Conservation (phyloP, 2,329 filamentous ascomycete genomes). For the Claviceps pazoutovae region DNA sequence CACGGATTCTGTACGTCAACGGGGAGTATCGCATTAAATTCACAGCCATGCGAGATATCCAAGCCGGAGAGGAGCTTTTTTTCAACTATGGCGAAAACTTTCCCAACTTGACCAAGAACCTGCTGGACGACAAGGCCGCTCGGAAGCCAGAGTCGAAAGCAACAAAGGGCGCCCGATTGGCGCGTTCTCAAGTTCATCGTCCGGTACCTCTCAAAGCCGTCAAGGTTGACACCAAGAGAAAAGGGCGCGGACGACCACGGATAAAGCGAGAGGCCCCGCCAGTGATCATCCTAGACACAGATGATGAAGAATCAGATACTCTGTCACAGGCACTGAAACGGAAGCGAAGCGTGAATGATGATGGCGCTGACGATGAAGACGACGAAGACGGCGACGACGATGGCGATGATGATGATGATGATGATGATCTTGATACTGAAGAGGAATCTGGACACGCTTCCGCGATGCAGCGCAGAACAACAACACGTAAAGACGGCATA, state of each 20-base stretch:
- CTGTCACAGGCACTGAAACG: constrained; percentile 15
- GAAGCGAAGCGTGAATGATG: constrained; percentile 12
- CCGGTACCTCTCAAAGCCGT: constrained; percentile 12
- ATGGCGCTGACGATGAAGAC: constrained; percentile 10
- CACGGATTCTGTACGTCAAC: constrained; percentile 58
- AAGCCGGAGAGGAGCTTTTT: constrained; percentile 61
- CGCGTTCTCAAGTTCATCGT: constrained; percentile 8
- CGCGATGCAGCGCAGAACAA: constrained; percentile 11
- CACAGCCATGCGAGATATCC: constrained; percentile 51
- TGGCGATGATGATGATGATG: constrained; percentile 9
- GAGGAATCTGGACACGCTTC: constrained; percentile 11
- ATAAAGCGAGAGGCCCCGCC: constrained; percentile 8
- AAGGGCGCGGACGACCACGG: constrained; percentile 6
- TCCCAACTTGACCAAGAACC: constrained; percentile 39
- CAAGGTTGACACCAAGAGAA: constrained; percentile 14
- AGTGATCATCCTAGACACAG: constrained; percentile 8
- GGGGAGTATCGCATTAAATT: constrained; percentile 66
- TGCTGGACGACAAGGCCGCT: constrained; percentile 24
- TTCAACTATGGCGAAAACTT: constrained; percentile 69
- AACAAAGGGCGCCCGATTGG: constrained; percentile 10
- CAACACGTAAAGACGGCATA: constrained; percentile 10
- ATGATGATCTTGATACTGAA: constrained; percentile 7
- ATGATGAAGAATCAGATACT: constrained; percentile 5
- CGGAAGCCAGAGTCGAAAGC: constrained; percentile 14
- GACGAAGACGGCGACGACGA: neutral